Base-by-base conservation (phyloP, 352 stramenopile species). In the Pythium phragmiticola region DNA sequence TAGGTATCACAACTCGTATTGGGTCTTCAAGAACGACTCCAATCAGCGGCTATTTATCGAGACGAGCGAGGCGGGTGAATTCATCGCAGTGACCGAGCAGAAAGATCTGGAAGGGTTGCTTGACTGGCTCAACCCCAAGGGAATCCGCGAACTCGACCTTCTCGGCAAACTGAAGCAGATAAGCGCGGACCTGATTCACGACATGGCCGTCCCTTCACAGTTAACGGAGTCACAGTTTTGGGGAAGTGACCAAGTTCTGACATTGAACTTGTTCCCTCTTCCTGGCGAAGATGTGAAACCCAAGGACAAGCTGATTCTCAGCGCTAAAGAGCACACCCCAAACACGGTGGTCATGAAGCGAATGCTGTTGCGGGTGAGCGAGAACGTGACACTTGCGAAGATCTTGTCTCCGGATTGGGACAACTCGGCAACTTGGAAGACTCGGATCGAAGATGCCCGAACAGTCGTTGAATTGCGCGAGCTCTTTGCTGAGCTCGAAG, bases 1-100 rank as follows among this genome's bases (percentile, higher is more conserved):
- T 55, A 75, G 86, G 34, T 92, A 78, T 30, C 82, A 90, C 69
- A 90, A 90, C 56, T 77, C 77, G 9, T 94, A 94, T 56, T 94
- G 77, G 71, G 69, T 87, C 42, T 94, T 94, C 63, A 81, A 79
- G 53, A 76, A 87, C 36, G 84, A 91, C 69, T 77, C 68, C 7
- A 76, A 74, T n/a, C 61, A 71, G 14, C 71, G 81, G 5, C 54
- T 90, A 41, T 94, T 89, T 21, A 78, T 94, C 21, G 82, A 92
- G 52, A 77, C 78, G 46, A 77, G 65, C 47, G 81, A 90, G 26
- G 74, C 78, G 8, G 86, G 86, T 28, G 70, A 87, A 34, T 88
- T 92, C 37, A 63, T 82, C 6, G 59, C 82, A 26, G 86, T 81
- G 49, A 74, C 53, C 9, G 74, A 65, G 14, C 14, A 52, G 30